Base-by-base conservation (phyloP, 139 green algal genomes). In the Helicosporidium sp. region DNA sequence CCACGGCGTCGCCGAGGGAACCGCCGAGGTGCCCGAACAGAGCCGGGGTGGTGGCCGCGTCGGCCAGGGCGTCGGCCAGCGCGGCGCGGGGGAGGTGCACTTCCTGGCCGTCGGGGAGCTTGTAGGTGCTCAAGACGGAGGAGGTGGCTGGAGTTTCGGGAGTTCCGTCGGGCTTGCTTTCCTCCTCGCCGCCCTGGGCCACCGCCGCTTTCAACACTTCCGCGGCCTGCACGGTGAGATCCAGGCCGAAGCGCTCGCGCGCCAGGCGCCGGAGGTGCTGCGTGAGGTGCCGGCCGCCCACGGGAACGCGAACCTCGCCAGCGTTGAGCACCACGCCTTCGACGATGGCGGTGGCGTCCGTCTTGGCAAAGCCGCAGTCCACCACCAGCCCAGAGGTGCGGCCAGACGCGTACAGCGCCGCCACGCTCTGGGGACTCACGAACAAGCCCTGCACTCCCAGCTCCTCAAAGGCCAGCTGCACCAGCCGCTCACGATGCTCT, bases 311-410 rank as follows among this genome's bases (percentile, higher is more conserved):
- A 19, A 46, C 46, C 1, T 56, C 62, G 18, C 33, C 55, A 5
- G 65, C 57, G 0, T 52, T 34, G 24, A 77, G 53, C 19, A 79
- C 43, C 43, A 68, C 54, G 17, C 85, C 85, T 3, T 95, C 85
- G 18, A 58, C 41, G 16, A 95, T 77, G 8, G 74, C 54, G 6
- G 69, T 57, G 48, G 2, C 40, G 61, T 56, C 65, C 20, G 68
- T 73, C 47, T 87, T 89, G 43, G 69, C 68, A 33, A 82, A 64
- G 3, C 83, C 83, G 3, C 93, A 45, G 66, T 96, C 87, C 2
- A 95, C 52, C 0, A 82, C 72, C 7, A 58, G 66, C 27, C 84
- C 84, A 10, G 60, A 74, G 18, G 75, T 48, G 28, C 73, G 73
- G 7, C 83, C 84, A 8, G 80, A 26, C 5, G 78, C 70, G 37